A percentile compares a stretch with the other conserved stretches of the same genome.
Conservation (phyloP, 2,329 filamentous ascomycete species). For the Penicillium digitatum region DNA sequence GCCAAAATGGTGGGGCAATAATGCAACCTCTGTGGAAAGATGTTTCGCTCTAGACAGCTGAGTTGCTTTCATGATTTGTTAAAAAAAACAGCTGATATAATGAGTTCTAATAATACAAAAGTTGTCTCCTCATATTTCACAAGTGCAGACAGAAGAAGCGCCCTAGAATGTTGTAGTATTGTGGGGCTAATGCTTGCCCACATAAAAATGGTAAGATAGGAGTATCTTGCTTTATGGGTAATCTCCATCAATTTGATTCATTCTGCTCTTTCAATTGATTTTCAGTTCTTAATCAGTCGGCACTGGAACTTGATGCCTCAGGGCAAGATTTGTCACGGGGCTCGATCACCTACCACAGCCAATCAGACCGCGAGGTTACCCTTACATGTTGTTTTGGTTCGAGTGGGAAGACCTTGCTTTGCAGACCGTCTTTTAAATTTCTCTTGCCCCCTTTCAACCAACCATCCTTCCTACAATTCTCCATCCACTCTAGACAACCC, state of each 20-base stretch:
- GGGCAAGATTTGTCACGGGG: constrained; percentile 20
- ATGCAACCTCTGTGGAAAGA: constrained; percentile 52
- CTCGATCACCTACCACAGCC: constrained; percentile 1
- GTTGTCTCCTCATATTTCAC: neutral
- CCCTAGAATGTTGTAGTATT: neutral
- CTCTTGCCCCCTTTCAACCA: constrained; percentile 13
- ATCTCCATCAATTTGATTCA: neutral
- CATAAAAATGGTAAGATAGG: neutral
- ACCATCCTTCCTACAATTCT: constrained; percentile 21
- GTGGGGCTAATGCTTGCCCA: neutral
- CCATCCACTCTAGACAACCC: constrained; percentile 6
- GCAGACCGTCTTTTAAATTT: constrained; percentile 23
- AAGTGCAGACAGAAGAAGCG: neutral
- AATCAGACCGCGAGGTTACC: constrained; percentile 19
- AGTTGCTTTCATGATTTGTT: neutral
- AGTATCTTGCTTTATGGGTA: neutral
- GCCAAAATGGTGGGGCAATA: constrained; percentile 64
- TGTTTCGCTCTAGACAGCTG: constrained; percentile 52
- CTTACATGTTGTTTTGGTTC: constrained; percentile 26
- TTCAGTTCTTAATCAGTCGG: neutral
- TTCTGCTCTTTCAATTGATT: neutral
- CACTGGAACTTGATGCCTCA: constrained; percentile 7
- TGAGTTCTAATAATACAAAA: neutral
- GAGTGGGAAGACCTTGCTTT: constrained; percentile 22
- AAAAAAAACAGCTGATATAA: neutral